phyloP scores from a whole-genome alignment of 192 early-diverging fungal genomes.

The Entomortierella beljakovae region DNA sequence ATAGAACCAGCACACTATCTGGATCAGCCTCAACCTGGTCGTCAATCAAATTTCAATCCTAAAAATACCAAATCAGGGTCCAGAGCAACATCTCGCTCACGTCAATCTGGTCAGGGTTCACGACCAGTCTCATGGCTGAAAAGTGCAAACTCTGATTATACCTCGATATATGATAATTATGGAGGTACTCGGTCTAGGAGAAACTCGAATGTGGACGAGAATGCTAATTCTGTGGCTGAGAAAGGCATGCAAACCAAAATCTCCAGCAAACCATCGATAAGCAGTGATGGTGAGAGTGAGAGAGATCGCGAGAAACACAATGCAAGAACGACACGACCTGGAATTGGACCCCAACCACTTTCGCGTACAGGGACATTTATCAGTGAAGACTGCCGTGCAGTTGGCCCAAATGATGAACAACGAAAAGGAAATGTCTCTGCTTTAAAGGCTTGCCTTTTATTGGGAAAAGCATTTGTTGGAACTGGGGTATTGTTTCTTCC shows the following conservation, averaged over 20 bases:
- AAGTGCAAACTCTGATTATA: constrained; percentile 41
- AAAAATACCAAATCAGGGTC: constrained; percentile 7
- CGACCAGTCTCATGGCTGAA: constrained; percentile 44
- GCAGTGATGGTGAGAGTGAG: too few species aligned
- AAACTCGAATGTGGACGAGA: constrained; percentile 11
- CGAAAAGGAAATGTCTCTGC: constrained; percentile 38
- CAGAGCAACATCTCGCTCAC: constrained; percentile 18
- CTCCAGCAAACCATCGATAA: constrained; percentile 13
- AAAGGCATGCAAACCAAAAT: constrained; percentile 16
- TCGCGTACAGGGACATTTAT: neutral
- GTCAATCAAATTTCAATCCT: neutral
- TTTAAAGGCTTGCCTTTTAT: constrained; percentile 49
- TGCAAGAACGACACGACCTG: too few species aligned
- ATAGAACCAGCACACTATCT: neutral
- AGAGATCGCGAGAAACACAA: too few species aligned
- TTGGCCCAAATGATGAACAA: constrained; percentile 3
- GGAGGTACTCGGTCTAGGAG: constrained; percentile 25
- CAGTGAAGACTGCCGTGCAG: constrained; percentile 11
- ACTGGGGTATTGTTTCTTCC: constrained; percentile 82
- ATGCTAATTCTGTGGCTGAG: constrained; percentile 10
- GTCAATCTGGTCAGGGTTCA: constrained; percentile 6
- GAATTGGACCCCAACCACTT: too few species aligned
- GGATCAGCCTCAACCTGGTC: constrained; percentile 20
- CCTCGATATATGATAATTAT: constrained; percentile 54
- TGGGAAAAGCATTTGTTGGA: constrained; percentile 80